These are phyloP conservation scores for Scutellaria minor DNA, from an alignment of 257 asterid genomes.

Conservation along the genomic window DNA sequence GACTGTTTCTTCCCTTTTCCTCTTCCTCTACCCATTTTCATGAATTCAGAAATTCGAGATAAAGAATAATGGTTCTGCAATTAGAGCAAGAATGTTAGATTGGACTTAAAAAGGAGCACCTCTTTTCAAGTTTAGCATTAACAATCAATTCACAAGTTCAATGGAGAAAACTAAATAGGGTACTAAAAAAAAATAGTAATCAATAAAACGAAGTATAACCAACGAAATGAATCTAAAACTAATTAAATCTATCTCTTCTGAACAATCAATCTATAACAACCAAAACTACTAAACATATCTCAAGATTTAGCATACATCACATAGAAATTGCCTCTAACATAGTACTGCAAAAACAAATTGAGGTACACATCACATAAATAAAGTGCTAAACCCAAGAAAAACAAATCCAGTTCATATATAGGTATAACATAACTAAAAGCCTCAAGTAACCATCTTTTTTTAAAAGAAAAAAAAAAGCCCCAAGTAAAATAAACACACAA, in stretches of 20 bases:
- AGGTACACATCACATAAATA: no score
- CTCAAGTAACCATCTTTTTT: conserved; percentile 27
- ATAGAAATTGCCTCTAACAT: conserved; percentile 23
- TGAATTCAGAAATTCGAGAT: conserved; percentile 31
- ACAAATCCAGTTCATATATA: conserved; percentile 28
- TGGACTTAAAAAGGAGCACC: background rate
- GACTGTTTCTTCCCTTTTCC: conserved; percentile 77
- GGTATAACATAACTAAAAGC: conserved; percentile 13
- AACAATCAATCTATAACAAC: conserved; percentile 25
- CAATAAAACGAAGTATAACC: no score
- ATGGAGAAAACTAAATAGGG: background rate
- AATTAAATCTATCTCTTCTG: conserved; percentile 20
- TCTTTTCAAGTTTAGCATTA: conserved; percentile 16
- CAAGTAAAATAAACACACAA: conserved; percentile 24
- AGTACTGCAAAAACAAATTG: conserved; percentile 6
- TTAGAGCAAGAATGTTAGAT: background rate
- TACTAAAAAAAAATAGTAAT: background rate
- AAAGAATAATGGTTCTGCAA: conserved; percentile 46
- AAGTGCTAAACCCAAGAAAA: background rate
- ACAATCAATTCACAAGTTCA: background rate
- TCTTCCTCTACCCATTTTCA: conserved; percentile 76
- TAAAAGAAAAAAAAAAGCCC: conserved; percentile 18
- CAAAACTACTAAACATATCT: conserved; percentile 4
- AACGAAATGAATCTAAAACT: conserved; percentile 7
- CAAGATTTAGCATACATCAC: conserved; percentile 34